A percentile compares a stretch with the other conserved stretches of the same genome.
phyloP scores from a whole-genome alignment of 306 rosid genomes.

The Purshia tridentata region DNA sequence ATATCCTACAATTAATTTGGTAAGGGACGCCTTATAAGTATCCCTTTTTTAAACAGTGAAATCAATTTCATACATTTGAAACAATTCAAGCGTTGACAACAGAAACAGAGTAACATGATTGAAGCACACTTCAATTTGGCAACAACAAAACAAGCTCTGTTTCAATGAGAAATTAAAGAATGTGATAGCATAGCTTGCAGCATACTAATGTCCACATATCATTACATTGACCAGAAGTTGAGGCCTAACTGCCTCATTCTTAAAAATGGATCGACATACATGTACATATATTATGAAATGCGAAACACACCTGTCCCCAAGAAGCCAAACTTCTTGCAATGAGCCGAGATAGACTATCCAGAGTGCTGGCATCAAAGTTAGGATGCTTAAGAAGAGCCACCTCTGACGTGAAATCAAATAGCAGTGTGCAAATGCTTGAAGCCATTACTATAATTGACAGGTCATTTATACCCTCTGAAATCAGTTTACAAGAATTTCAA shows the following conservation, averaged over 20 bases:
- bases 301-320: constrained; percentile 48
- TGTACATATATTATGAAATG: not conserved
- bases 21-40: not conserved
- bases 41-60: not conserved
- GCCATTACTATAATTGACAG: constrained; percentile 71
- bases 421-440: constrained; percentile 67
- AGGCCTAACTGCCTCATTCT: not conserved
- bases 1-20: constrained; percentile 49
- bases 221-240: not conserved
- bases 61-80: not conserved
- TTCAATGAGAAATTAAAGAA: not conserved
- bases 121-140: not conserved
- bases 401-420: constrained; percentile 78
- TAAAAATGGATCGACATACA: not conserved
- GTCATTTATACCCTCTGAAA: constrained; percentile 56
- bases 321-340: constrained; percentile 63
- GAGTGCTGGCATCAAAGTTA: constrained; percentile 44
- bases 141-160: not conserved
- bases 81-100: not conserved
- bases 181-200: not conserved
- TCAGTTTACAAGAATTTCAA: constrained; percentile 28
- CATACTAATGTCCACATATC: not conserved
- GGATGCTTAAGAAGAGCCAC: constrained; percentile 59
- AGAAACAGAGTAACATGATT: not conserved
- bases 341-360: constrained; percentile 52